Evolutionary conservation across 345 rosid species (phyloP).

Genomic region (Populus ilicifolia): DNA sequence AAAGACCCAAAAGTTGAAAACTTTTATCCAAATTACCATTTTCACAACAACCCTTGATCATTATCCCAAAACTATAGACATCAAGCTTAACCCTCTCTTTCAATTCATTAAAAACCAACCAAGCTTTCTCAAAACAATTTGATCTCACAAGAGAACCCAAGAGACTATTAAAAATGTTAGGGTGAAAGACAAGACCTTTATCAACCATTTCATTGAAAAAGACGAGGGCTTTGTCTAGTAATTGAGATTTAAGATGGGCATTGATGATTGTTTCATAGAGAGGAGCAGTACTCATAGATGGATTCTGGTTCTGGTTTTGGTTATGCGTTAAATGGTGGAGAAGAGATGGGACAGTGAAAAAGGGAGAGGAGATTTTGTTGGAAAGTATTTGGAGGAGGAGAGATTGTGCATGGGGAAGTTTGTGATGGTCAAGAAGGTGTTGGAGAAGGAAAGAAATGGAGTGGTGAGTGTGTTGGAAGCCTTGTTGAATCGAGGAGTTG

Average conservation of each 20-base stretch:
- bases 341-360: slow-evolving; percentile 45
- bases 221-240: slow-evolving; percentile 35
- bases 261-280: slow-evolving; percentile 51
- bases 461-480: slow-evolving; percentile 45
- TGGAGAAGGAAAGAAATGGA: slow-evolving; percentile 42
- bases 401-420: slow-evolving; percentile 41
- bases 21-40: slow-evolving; percentile 46
- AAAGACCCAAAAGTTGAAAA: slow-evolving; percentile 40
- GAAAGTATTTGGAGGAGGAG: slow-evolving; percentile 45
- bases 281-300: slow-evolving; percentile 14
- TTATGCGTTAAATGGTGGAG: slow-evolving; percentile 34
- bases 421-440: slow-evolving; percentile 40
- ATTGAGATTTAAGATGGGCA: slow-evolving; percentile 43
- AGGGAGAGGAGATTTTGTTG: slow-evolving; percentile 41
- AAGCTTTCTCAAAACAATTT: slow-evolving; percentile 36
- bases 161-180: slow-evolving; percentile 45
- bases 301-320: slow-evolving; percentile 7
- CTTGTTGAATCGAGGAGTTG: slow-evolving; percentile 32
- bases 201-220: slow-evolving; percentile 49
- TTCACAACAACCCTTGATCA: slow-evolving; percentile 67
- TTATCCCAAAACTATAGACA: slow-evolving; percentile 61
- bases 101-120: slow-evolving; percentile 37
- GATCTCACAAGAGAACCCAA: slow-evolving; percentile 39
- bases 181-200: slow-evolving; percentile 38
- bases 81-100: slow-evolving; percentile 40